Evolutionary conservation across 345 rosid genomes (phyloP), one percentile per base, ranked within the genome.

Genomic region (Stellera chamaejasme): DNA sequence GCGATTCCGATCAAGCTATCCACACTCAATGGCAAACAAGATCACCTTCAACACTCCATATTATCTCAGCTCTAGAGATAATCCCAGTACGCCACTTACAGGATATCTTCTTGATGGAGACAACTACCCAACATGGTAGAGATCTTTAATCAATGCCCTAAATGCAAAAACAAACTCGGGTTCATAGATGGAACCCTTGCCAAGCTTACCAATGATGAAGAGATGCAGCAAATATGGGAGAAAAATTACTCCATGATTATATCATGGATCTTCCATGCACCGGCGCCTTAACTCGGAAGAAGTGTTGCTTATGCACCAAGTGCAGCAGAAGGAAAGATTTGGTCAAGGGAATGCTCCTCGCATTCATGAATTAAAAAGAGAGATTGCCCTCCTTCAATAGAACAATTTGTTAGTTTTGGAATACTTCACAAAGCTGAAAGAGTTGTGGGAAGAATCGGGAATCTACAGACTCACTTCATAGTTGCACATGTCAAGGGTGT

Each of bases 381-480:
- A 19, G 23, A 10, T 49, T 15, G 43, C 27, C 10, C 28, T 27
- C 27, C 13, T 28, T 13, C 25, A 16, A 12, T 43, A 54, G 11
- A 10, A 15, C 3, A 14, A 46, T 0, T 10, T 59, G 0, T 25
- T 27, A 10, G 45, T 59, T 15, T 43, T 27, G 10, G 53, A 52
- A 48, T 48, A 59, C 14, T 59, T 15, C 11, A 59, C 62, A 1
- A 59, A 59, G 27, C 32, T 48, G 9, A 59, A 59, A n/a, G 43
- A 15, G 2, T 15, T 54, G 4, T 54, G 52, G 57, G 57, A 28
- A 13, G 44, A 28, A 28, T 14, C 27, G 42, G 42, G 5, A 11
- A 10, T 2, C 13, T 53, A 53, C 15, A 3, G 3, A n/a, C 7
- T 10, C 10, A 3, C n/a, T 53, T 53, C 14, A 8, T 19, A 19